Conservation (phyloP, 75 land plant genomes). For the Gnetum montanum region DNA sequence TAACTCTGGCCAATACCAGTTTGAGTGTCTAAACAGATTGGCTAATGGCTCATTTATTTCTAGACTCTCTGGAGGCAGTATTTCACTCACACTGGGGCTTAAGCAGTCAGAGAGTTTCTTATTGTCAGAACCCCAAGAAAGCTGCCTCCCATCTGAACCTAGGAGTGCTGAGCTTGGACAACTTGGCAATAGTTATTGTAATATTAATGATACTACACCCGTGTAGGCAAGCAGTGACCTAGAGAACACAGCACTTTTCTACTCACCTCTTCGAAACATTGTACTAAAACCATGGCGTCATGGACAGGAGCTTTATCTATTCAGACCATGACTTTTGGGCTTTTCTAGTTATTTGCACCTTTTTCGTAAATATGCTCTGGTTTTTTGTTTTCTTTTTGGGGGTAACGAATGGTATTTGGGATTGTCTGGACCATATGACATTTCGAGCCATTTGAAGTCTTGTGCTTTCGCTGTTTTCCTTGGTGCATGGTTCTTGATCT, state of each 20-base stretch:
- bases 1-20: background rate
- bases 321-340: too few species aligned
- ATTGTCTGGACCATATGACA: too few species aligned
- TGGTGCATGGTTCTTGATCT: too few species aligned
- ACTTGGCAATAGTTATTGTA: conserved; percentile 21
- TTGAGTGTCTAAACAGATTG: conserved; percentile 5
- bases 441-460: too few species aligned
- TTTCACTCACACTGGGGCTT: conserved; percentile 66
- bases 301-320: too few species aligned
- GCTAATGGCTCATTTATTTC: background rate
- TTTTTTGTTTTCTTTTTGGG: too few species aligned
- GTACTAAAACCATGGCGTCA: too few species aligned
- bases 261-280: conserved; percentile 44
- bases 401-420: too few species aligned
- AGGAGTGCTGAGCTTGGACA: conserved; percentile 17
- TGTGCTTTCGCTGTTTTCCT: too few species aligned
- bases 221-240: conserved; percentile 23
- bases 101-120: conserved; percentile 46
- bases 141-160: conserved; percentile 25
- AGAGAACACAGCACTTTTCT: conserved; percentile 52
- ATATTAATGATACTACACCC: conserved; percentile 13
- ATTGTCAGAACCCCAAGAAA: conserved; percentile 27
- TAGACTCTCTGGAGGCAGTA: conserved; percentile 25
- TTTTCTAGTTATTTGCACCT: too few species aligned
- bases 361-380: too few species aligned